Evolutionary conservation across 148 eudicot species (phyloP), one percentile per base, ranked within the genome.

Genomic region (Rhododendron vialii): DNA sequence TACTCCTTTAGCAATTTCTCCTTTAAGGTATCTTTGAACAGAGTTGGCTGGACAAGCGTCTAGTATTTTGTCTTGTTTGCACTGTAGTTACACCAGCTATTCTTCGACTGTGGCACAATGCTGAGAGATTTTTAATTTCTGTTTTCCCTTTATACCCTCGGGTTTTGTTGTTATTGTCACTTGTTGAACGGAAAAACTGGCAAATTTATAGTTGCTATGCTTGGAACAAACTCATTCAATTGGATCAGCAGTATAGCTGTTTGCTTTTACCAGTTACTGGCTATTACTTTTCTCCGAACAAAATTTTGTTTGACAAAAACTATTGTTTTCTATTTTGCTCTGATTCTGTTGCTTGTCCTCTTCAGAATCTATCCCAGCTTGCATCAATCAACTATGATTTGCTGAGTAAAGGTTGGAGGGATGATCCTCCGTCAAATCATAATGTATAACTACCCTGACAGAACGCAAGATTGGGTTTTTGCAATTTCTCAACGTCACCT

Each of bases 1-100:
- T 95, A 98, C 88, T 93, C 99, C 85, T 98, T 98, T 85, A 98
- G 98, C 89, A 98, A 98, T 90, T 98, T 98, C 90, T 98, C 99
- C 9, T 98, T 98, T 80, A 98, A 98, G 99, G 99, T 97, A 93
- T 48, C 79, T 85, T 67, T 65, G 35, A 85, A 26, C 26, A 47
- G 28, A 41, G 82, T 47, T 78, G 82, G 18, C 57, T 43, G 26
- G 5, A 71, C 26, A 55, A 78, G 35, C 10, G 17, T 9, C 20
- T 47, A 45, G 30, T 36, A 33, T 65, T 33, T 51, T 84, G 76
- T 80, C 78, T 67, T 57, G 24, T 47, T 85, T 83, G 78, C 57
- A 5, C 47, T 50, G 24, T 15, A 47, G 57, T 78, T 28, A 78
- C 35, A 22, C 80, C 76, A 30, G 76, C 76, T 71, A 30, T 71